Conservation (phyloP, 768 basidiomycete species). For the Neoboletus magnificus region DNA sequence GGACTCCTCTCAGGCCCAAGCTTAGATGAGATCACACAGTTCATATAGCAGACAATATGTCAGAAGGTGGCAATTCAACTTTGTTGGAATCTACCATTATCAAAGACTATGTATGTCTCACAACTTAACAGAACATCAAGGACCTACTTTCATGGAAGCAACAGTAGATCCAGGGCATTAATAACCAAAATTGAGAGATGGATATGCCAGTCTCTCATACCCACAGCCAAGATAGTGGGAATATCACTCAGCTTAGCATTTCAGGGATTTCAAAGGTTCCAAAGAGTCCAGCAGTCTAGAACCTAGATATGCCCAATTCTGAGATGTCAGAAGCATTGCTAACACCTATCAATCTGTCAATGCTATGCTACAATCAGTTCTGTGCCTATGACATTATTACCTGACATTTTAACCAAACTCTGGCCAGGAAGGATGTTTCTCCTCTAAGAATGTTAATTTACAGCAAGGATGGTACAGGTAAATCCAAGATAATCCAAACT, state of each 20-base stretch:
- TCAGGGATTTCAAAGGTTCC: background rate
- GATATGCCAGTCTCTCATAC: background rate
- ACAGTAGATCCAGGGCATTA: background rate
- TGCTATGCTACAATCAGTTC: background rate
- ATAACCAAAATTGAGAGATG: background rate
- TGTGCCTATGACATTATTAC: background rate
- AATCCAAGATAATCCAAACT: background rate
- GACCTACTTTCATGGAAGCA: background rate
- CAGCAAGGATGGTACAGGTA: background rate
- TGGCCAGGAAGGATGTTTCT: background rate
- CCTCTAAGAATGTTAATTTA: background rate
- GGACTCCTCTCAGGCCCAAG: too few species aligned
- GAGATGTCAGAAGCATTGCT: background rate
- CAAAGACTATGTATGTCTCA: too few species aligned
- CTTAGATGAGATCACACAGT: too few species aligned
- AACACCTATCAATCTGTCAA: background rate
- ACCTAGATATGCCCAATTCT: background rate
- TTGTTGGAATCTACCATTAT: too few species aligned
- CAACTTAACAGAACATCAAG: background rate
- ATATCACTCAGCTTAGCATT: background rate
- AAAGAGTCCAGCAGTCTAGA: background rate
- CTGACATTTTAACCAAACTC: background rate
- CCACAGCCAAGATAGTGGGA: background rate
- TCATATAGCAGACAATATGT: too few species aligned
- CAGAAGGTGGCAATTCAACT: too few species aligned